phyloP scores from a whole-genome alignment of 176 grass and related monocot genomes.

The Avena insularis region DNA sequence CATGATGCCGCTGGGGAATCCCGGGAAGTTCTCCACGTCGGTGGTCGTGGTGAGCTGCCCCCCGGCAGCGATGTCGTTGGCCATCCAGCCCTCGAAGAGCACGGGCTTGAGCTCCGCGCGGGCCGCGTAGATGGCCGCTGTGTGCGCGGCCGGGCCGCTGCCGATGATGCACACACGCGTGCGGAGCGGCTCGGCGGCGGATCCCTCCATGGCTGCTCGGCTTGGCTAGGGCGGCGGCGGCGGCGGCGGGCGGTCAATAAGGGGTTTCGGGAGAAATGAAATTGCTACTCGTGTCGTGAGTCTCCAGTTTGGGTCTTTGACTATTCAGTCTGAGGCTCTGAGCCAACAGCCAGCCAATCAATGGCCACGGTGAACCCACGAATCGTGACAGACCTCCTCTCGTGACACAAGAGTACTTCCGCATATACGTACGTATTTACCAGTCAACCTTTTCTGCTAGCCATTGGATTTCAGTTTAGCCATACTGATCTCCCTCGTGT shows the following conservation, averaged over 20 bases:
- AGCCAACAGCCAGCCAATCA: background rate
- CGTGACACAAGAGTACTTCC: background rate
- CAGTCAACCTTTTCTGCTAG: too few relatives aligned
- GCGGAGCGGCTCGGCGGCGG: constrained; percentile 54
- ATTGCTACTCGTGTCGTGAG: background rate
- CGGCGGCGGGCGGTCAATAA: constrained; percentile 21
- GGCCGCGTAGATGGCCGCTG: constrained; percentile 93
- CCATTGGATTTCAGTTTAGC: too few relatives aligned
- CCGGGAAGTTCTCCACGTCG: constrained; percentile 96
- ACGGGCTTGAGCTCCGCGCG: constrained; percentile 88
- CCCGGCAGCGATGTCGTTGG: constrained; percentile 80
- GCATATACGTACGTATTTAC: too few relatives aligned
- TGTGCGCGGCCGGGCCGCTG: constrained; percentile 87
- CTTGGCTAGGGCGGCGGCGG: background rate
- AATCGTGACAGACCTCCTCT: background rate
- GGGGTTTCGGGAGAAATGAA: constrained; percentile 17
- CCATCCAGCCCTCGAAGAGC: constrained; percentile 89
- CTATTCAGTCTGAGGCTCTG: background rate
- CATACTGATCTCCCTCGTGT: too few relatives aligned
- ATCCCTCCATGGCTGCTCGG: constrained; percentile 64
- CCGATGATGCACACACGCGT: constrained; percentile 92
- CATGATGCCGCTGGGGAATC: constrained; percentile 79
- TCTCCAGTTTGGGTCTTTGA: background rate
- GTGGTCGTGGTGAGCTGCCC: constrained; percentile 98
- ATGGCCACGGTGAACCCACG: background rate